A percentile compares a stretch with the other conserved stretches of the same genome.
phyloP scores from a whole-genome alignment of 805 yeast genomes.

The Kuraishia piskuri region DNA sequence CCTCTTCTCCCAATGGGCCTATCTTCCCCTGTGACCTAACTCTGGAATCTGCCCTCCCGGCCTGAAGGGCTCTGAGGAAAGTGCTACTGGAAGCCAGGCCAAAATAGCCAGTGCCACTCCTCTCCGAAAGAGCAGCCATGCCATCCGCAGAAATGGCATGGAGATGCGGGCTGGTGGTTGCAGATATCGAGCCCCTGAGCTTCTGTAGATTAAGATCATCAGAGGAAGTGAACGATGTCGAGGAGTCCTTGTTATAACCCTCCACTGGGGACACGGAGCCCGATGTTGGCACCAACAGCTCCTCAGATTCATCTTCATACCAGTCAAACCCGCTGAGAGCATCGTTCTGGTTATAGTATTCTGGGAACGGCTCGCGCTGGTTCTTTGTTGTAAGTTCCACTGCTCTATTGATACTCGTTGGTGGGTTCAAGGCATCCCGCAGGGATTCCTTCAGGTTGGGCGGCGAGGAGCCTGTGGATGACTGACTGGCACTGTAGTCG shows the following conservation, averaged over 20 bases:
- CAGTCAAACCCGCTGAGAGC: slow-evolving; percentile 47
- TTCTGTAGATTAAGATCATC: slow-evolving; percentile 2
- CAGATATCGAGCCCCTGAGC: slow-evolving; percentile 6
- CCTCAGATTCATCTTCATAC: slow-evolving; percentile 35
- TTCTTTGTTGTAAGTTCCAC: neutral
- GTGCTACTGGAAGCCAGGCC: slow-evolving; percentile 59
- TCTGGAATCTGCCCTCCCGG: neutral
- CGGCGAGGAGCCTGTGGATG: neutral
- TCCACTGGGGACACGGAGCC: slow-evolving; percentile 1
- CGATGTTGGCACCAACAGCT: slow-evolving; percentile 7
- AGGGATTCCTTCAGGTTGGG: neutral
- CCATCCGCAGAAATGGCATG: slow-evolving; percentile 36
- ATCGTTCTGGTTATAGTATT: slow-evolving; percentile 15
- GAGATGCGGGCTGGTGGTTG: slow-evolving; percentile 15
- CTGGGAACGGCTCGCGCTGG: slow-evolving; percentile 15
- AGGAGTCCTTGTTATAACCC: slow-evolving; percentile 7
- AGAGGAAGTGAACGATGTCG: slow-evolving; percentile 10
- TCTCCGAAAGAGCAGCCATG: slow-evolving; percentile 49
- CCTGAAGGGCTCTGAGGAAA: slow-evolving; percentile 34
- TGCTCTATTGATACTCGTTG: neutral
- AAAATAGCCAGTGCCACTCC: slow-evolving; percentile 46
- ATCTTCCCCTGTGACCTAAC: neutral
- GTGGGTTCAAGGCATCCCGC: neutral
- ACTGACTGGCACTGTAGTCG: neutral
- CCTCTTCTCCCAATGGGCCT: too few species aligned